Conservation (phyloP, 73 alveolate species). For the Paramecium pentaurelia region DNA sequence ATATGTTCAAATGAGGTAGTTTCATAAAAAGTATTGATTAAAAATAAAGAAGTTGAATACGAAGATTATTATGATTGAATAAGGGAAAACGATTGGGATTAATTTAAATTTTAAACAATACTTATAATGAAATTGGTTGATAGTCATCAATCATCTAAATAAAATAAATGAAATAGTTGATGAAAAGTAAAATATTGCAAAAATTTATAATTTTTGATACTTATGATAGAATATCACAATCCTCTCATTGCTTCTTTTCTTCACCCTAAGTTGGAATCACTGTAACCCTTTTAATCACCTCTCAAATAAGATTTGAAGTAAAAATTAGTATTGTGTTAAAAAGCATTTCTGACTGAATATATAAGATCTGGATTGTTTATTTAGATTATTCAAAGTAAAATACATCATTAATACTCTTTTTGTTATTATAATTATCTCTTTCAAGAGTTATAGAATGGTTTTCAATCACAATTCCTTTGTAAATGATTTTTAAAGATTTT, state of each 20-base stretch:
- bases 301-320: constrained; percentile 38
- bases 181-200: no score
- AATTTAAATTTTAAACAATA: no score
- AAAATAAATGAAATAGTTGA: not conserved
- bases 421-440: not conserved
- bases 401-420: not conserved
- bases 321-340: not conserved
- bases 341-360: constrained; percentile 4
- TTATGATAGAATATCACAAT: not conserved
- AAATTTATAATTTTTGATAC: not conserved
- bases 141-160: no score
- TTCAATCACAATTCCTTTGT: constrained; percentile 47
- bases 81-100: no score
- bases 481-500: constrained; percentile 26
- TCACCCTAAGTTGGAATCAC: constrained; percentile 40
- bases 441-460: constrained; percentile 29
- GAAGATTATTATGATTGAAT: no score
- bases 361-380: constrained; percentile 53
- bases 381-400: not conserved
- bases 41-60: no score
- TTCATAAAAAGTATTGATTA: no score
- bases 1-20: no score
- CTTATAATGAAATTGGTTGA: no score
- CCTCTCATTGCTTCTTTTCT: not conserved
- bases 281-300: constrained; percentile 59